phyloP scores from a whole-genome alignment of 495 filamentous ascomycete genomes.

The Parathielavia hyrcaniae region DNA sequence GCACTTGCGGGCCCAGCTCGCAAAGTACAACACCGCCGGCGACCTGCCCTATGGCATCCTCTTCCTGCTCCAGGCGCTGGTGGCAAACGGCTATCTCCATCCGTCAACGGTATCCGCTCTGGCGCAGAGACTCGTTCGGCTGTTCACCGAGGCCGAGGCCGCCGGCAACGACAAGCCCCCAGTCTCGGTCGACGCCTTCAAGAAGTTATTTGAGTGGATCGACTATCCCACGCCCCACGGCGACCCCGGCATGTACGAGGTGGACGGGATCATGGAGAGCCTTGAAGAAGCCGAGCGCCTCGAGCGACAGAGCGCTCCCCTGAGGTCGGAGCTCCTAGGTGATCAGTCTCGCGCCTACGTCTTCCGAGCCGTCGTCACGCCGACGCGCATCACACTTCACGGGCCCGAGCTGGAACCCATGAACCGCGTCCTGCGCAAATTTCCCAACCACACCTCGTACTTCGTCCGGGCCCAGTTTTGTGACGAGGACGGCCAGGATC shows the following conservation, averaged over 20 bases:
- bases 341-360: constrained; percentile 39
- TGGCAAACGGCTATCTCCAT: constrained; percentile 47
- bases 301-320: constrained; percentile 27
- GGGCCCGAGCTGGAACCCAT: constrained; percentile 65
- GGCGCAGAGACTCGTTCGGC: constrained; percentile 20
- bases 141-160: constrained; percentile 11
- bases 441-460: constrained; percentile 50
- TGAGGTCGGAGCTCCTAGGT: constrained; percentile 23
- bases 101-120: constrained; percentile 40
- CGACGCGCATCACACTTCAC: constrained; percentile 58
- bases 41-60: constrained; percentile 33
- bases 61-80: constrained; percentile 50
- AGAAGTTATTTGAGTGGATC: constrained; percentile 43
- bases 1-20: constrained; percentile 21
- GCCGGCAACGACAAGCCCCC: constrained; percentile 18
- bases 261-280: constrained; percentile 38
- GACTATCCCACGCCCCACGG: constrained; percentile 43
- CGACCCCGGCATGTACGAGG: constrained; percentile 41
- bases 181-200: constrained; percentile 42
- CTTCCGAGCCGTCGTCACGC: constrained; percentile 60
- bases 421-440: constrained; percentile 71
- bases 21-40: neutral
- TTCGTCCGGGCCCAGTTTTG: constrained; percentile 62
- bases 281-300: constrained; percentile 39
- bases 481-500: constrained; percentile 63